Conservation (phyloP, 2,329 filamentous ascomycete genomes). For the Emmonsiellopsis sp. region DNA sequence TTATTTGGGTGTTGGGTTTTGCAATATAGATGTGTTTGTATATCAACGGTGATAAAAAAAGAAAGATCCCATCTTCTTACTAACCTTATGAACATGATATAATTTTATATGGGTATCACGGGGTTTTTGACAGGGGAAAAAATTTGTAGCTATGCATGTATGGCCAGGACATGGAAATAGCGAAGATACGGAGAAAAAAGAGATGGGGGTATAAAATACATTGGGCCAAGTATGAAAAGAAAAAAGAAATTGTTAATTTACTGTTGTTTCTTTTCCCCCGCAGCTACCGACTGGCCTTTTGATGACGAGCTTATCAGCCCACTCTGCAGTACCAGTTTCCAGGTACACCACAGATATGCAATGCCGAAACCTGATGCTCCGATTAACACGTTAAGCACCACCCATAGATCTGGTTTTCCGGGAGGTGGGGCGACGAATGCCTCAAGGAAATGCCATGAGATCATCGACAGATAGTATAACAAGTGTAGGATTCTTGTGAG, state of each 20-base stretch:
- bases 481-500: slow-evolving; percentile 64
- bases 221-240: no score
- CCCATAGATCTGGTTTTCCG: slow-evolving; percentile 86
- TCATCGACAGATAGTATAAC: slow-evolving; percentile 68
- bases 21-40: no score
- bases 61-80: no score
- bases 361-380: slow-evolving; percentile 77
- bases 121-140: no score
- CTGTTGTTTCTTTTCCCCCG: slow-evolving; percentile 6
- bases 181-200: no score
- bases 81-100: no score
- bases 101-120: no score
- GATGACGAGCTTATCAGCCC: not conserved
- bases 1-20: no score
- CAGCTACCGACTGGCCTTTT: not conserved
- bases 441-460: slow-evolving; percentile 71
- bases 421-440: slow-evolving; percentile 57
- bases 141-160: no score
- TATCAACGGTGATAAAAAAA: no score
- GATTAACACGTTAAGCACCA: slow-evolving; percentile 79
- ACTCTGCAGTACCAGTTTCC: slow-evolving; percentile 42
- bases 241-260: not conserved
- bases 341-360: slow-evolving; percentile 87
- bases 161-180: no score
- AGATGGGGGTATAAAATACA: no score